Base-by-base conservation (phyloP, 208 protist species). In the Trypanosoma grayi region DNA sequence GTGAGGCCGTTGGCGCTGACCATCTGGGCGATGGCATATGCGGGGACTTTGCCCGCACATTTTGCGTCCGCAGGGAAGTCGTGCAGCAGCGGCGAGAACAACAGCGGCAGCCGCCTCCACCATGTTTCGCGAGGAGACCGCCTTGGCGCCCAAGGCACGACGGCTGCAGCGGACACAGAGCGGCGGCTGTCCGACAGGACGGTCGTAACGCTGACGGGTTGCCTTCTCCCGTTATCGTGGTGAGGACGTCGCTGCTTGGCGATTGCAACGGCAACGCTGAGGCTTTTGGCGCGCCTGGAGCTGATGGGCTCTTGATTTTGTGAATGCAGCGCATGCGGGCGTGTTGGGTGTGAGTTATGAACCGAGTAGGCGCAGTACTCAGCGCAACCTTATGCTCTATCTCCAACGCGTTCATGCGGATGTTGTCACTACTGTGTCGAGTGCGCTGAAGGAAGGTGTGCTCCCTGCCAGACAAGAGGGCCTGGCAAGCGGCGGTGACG, bases 61-160 rank as follows among this genome's bases (percentile, higher is more conserved):
- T n/a, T n/a, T n/a, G n/a, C n/a, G n/a, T n/a, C n/a, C n/a, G n/a
- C n/a, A n/a, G n/a, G n/a, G n/a, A n/a, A n/a, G n/a, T n/a, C n/a
- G n/a, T n/a, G n/a, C n/a, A n/a, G n/a, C n/a, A n/a, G n/a, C 33
- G 50, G 37, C 48, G 62, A 3, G 55, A 30, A 34, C 60, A 6
- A 41, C 55, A 9, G 44, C 60, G n/a, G 60, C 14, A 11, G 25
- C 62, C 18, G 62, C 62, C 14, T 60, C 62, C 1, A 10, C 40
- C 22, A 47, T 62, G 4, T 70, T 70, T 46, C 64, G 45, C 22
- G 54, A 62, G 0, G 64, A 57, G 44, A 70, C 64, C 22, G 55
- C 44, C 11, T 20, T 61, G 9, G 3, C 41, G 16, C 8, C 33
- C 5, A 60, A 56, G 25, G n/a, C 8, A 25, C 34, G 27, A n/a